Conservation (phyloP, 2,329 filamentous ascomycete species). For the Hymenoscyphus linearis region DNA sequence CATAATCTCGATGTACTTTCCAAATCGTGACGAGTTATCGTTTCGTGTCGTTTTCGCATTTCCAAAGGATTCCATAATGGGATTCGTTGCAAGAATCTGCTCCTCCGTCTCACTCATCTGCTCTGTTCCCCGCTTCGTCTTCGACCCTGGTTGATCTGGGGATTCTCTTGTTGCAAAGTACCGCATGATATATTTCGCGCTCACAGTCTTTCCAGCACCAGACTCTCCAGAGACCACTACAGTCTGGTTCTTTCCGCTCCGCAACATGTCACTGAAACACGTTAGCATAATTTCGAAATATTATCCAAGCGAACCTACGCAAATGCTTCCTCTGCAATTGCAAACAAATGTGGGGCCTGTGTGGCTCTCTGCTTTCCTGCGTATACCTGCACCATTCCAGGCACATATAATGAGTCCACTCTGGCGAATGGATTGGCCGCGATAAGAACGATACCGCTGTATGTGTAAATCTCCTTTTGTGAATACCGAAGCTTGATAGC, state of each 20-base stretch:
- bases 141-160: constrained; percentile 76
- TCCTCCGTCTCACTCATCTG: constrained; percentile 97
- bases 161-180: constrained; percentile 98
- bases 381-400: constrained; percentile 99
- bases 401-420: constrained; percentile 96
- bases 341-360: constrained; percentile 95
- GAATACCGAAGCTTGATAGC: constrained; percentile 95
- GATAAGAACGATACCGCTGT: constrained; percentile 97
- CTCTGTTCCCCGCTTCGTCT: constrained; percentile 68
- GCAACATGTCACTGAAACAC: constrained; percentile 80
- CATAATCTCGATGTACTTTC: constrained; percentile 99
- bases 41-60: constrained; percentile 99
- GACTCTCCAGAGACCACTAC: constrained; percentile 99
- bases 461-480: constrained; percentile 99
- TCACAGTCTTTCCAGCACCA: constrained; percentile 97
- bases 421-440: constrained; percentile 97
- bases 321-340: constrained; percentile 97
- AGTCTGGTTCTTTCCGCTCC: constrained; percentile 93
- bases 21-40: constrained; percentile 97
- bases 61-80: constrained; percentile 99
- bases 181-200: constrained; percentile 99
- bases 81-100: constrained; percentile 95
- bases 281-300: constrained; percentile 34
- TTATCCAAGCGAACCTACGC: constrained; percentile 54
- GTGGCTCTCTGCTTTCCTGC: constrained; percentile 94